Conservation (phyloP, 2,329 filamentous ascomycete species). For the Parascedosporium putredinis region DNA sequence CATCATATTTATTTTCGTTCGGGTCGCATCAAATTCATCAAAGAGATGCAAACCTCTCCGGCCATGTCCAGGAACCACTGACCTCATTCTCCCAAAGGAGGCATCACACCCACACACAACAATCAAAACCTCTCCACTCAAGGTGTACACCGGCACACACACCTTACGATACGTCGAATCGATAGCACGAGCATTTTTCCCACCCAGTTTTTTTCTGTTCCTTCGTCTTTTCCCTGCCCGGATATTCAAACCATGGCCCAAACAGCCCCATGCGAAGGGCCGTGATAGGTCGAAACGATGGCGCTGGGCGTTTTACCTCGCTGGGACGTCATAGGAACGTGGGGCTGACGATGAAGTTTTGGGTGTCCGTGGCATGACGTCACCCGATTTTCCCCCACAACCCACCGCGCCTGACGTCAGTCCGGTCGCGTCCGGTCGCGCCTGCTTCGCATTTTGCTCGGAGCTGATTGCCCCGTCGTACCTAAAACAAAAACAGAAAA, state of each 20-base stretch:
- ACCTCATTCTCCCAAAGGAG: background rate
- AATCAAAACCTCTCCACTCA: no score
- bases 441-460: background rate
- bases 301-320: background rate
- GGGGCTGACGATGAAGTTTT: background rate
- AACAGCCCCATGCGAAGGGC: background rate
- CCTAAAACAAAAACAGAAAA: no score
- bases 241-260: background rate
- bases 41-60: background rate
- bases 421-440: background rate
- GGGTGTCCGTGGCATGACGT: background rate
- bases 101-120: background rate
- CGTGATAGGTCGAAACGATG: background rate
- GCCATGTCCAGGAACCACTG: background rate
- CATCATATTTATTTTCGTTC: background rate
- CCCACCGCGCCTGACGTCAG: background rate
- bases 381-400: background rate
- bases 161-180: no score
- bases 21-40: background rate
- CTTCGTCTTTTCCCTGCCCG: no score
- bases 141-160: no score
- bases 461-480: no score
- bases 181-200: no score
- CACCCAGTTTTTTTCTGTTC: no score
- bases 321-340: background rate